Evolutionary conservation across 345 rosid genomes (phyloP), one percentile per base, ranked within the genome.

Genomic region (Arabidopsis suecica): DNA sequence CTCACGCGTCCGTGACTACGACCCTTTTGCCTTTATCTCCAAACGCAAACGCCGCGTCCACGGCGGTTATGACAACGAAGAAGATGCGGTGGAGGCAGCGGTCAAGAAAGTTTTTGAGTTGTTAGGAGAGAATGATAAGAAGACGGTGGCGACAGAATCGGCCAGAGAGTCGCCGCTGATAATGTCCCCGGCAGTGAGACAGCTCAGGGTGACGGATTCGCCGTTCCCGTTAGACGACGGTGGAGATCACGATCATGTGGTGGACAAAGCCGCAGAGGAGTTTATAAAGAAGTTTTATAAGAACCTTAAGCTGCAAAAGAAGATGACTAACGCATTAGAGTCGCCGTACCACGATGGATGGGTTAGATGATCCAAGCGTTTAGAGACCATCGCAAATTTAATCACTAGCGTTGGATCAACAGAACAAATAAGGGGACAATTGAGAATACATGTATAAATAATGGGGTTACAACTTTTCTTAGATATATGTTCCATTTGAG

Each of bases 251-350:
- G 89, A 80, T 60, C 62, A 68, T 33, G 69, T 77, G 64, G 97
- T 91, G 34, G 93, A 91, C 69, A 80, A 71, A 69, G 93, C 88
- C 2, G 95, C 97, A 14, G 97, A 91, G 68, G 97, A 89, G 72
- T 91, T 91, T 69, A 91, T 91, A 32, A 84, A 80, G 68, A 88
- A 79, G 61, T 89, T 89, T 63, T 89, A 91, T 48, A 86, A 84
- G 76, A 88, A 91, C 25, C 86, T 87, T 48, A 86, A 72, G 75
- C 23, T 34, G 68, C 90, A 91, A 74, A 84, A 82, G 48, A 69
- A 50, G 36, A 73, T 40, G 84, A 78, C 77, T 7, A 78, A 82
- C 5, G 28, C 78, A 12, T 82, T 68, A 18, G 78, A 88, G 16
- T 87, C 93, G 2, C 91, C 94, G 3, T 84, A 77, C 61, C 83